phyloP scores from a whole-genome alignment of 768 basidiomycete genomes.

The Ephemerocybe angulata region DNA sequence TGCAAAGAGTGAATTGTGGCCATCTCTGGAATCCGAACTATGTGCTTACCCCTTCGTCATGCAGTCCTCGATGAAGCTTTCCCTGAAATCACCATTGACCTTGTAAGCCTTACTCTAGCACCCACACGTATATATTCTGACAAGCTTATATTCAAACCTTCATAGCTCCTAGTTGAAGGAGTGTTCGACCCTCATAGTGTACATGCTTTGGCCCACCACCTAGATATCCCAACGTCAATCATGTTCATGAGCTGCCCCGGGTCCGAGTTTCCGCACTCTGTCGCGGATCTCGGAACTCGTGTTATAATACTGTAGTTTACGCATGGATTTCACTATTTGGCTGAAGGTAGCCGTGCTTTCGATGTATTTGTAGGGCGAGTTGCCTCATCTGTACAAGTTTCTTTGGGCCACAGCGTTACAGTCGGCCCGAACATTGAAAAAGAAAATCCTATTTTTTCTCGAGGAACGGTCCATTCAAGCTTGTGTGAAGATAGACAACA shows the following conservation, averaged over 20 bases:
- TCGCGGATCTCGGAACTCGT: conserved; percentile 51
- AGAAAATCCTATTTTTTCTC: too few species aligned
- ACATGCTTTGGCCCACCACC: conserved; percentile 44
- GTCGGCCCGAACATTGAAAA: too few species aligned
- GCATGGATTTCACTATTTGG: too few species aligned
- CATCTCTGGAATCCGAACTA: background rate
- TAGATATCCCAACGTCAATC: conserved; percentile 48
- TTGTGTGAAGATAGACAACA: too few species aligned
- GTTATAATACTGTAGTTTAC: conserved; percentile 32
- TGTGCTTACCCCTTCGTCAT: background rate
- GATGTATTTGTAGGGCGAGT: too few species aligned
- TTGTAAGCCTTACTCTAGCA: conserved; percentile 32
- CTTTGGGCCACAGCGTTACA: too few species aligned
- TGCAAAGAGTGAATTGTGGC: conserved; percentile 45
- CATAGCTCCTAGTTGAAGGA: conserved; percentile 44
- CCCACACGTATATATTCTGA: background rate
- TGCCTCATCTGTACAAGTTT: too few species aligned
- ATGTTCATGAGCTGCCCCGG: conserved; percentile 68
- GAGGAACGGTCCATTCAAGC: too few species aligned
- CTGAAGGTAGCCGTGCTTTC: too few species aligned
- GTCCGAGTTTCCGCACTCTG: conserved; percentile 32
- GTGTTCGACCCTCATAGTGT: conserved; percentile 44
- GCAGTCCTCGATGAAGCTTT: conserved; percentile 60
- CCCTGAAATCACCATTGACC: conserved; percentile 60
- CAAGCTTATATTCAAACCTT: background rate